Base-by-base conservation (phyloP, 495 filamentous ascomycete species). In the Penicillium pancosmium region DNA sequence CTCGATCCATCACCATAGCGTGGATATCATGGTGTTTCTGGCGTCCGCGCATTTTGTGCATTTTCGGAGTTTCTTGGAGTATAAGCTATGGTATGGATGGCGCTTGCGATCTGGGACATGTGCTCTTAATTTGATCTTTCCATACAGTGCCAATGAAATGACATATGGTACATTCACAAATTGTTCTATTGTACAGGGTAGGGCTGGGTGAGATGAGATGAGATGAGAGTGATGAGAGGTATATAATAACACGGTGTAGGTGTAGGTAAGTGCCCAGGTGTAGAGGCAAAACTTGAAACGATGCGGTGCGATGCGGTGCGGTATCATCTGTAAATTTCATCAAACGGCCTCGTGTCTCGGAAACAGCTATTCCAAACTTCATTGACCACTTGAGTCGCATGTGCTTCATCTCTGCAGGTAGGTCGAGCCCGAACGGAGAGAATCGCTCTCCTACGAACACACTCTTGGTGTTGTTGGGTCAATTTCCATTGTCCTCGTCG, bases 301-400 rank as follows among this genome's bases (percentile, higher is more conserved):
- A n/a, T n/a, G n/a, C n/a, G n/a, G n/a, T n/a, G n/a, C n/a, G 27
- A 1, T 31, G 27, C 27, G 27, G 27, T 31, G 6, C 27, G 54
- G 58, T 66, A 65, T 88, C 74, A 98, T 77, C 91, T 85, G 71
- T 96, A 98, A 34, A 98, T 92, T 66, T 96, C 92, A 73, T 97
- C 91, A 74, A 98, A 98, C 10, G 94, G 94, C 61, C 95, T 79
- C 4, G 92, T 97, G 73, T 98, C 94, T 35, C 83, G 76, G 68
- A 96, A 98, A 73, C 95, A 98, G 63, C 92, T 96, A 63, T 97
- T 92, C 90, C 93, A 98, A 27, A 98, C 95, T 74, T 96, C 88
- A 73, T 97, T 94, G 52, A 98, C 91, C 38, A 94, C 86, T 73
- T 87, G 91, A 41, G 84, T 82, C 9, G 94, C 95, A 61, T 97